phyloP scores from a whole-genome alignment of 164 flowering plant genomes.

The Nymphaea colorata region DNA sequence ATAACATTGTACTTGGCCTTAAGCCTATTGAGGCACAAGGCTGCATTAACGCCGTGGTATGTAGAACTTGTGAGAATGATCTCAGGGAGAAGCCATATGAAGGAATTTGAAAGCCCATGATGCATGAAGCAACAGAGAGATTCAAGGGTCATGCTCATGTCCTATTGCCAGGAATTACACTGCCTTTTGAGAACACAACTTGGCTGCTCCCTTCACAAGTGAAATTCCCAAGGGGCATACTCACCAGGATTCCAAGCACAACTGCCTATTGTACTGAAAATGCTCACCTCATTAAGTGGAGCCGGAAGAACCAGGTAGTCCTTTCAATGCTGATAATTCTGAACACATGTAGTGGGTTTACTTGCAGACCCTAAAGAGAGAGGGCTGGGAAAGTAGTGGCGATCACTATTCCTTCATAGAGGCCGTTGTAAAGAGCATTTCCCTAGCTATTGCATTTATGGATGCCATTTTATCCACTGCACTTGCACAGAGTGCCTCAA shows the following conservation, averaged over 20 bases:
- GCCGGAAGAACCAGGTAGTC: conserved; percentile 73
- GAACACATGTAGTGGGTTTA: conserved; percentile 98
- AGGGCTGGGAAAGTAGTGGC: conserved; percentile 89
- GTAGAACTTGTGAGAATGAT: conserved; percentile 70
- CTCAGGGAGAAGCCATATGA: conserved; percentile 63
- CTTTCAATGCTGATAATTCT: conserved; percentile 89
- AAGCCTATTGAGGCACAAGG: conserved; percentile 97
- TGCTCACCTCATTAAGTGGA: conserved; percentile 94
- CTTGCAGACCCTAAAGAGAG: conserved; percentile 88
- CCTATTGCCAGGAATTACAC: conserved; percentile 78
- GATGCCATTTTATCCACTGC: conserved; percentile 98
- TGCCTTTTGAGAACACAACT: conserved; percentile 95
- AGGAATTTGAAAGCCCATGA: conserved; percentile 87
- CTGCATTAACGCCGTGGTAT: conserved; percentile 86
- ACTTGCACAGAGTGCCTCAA: conserved; percentile 82
- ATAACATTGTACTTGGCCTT: conserved; percentile 86
- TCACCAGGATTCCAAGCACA: conserved; percentile 93
- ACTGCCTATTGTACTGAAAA: conserved; percentile 97
- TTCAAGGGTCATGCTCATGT: conserved; percentile 98
- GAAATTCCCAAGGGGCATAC: conserved; percentile 91
- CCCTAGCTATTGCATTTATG: conserved; percentile 99
- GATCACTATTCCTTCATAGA: conserved; percentile 88
- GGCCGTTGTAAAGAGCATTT: conserved; percentile 98
- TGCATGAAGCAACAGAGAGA: conserved; percentile 99
- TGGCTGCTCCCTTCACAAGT: conserved; percentile 99